phyloP scores from a whole-genome alignment of 805 yeast species.

The Kodamaea fukazawae region DNA sequence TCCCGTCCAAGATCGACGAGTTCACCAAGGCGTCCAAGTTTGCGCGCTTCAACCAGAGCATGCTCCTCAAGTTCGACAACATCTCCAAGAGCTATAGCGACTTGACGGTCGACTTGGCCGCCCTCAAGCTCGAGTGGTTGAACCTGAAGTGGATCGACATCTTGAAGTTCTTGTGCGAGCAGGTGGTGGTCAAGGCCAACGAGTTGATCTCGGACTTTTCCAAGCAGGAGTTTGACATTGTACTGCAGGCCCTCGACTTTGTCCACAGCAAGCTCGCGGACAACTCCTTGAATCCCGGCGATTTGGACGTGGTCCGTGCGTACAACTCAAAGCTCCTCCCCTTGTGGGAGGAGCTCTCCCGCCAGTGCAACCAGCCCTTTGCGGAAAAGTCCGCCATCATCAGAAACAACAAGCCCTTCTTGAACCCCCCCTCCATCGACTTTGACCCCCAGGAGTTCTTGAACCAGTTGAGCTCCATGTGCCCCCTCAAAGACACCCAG shows the following conservation, averaged over 20 bases:
- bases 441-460: slow-evolving; percentile 2
- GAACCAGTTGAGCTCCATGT: slow-evolving; percentile 1
- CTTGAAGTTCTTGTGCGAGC: slow-evolving; percentile 46
- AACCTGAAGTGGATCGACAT: slow-evolving; percentile 57
- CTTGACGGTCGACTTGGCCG: slow-evolving; percentile 39
- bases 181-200: slow-evolving; percentile 26
- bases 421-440: neutral
- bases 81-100: slow-evolving; percentile 35
- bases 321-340: slow-evolving; percentile 27
- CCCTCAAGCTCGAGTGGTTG: slow-evolving; percentile 45
- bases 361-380: neutral
- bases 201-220: slow-evolving; percentile 4
- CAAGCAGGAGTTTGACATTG: neutral
- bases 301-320: slow-evolving; percentile 15
- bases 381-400: neutral
- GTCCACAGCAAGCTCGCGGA: slow-evolving; percentile 13
- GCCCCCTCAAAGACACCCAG: slow-evolving; percentile 8
- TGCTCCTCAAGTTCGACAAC: slow-evolving; percentile 8
- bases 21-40: slow-evolving; percentile 28
- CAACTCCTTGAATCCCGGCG: slow-evolving; percentile 25
- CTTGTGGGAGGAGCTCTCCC: slow-evolving; percentile 21
- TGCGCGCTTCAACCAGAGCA: slow-evolving; percentile 7
- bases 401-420: neutral
- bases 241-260: slow-evolving; percentile 9
- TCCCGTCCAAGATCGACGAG: slow-evolving; percentile 49